Evolutionary conservation across 2,329 filamentous ascomycete genomes (phyloP).

Genomic region (Cercospora sojina): DNA sequence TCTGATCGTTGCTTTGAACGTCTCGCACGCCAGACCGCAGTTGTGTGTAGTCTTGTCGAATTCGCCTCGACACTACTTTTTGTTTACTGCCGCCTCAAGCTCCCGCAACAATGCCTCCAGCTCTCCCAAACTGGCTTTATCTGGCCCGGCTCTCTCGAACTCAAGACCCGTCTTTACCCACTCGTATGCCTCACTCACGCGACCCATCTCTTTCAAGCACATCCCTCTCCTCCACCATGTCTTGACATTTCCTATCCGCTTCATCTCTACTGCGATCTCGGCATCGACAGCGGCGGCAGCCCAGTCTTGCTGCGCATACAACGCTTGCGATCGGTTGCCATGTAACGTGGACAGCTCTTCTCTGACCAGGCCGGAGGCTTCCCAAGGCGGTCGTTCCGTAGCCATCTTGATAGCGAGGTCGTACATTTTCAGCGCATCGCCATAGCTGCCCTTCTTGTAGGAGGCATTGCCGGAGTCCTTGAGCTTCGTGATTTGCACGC

Average conservation of each 20-base stretch:
- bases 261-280: slow-evolving; percentile 82
- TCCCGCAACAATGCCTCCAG: slow-evolving; percentile 35
- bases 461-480: slow-evolving; percentile 81
- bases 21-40: not conserved
- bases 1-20: not conserved
- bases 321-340: slow-evolving; percentile 84
- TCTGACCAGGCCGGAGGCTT: slow-evolving; percentile 75
- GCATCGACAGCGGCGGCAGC: slow-evolving; percentile 84
- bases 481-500: slow-evolving; percentile 82
- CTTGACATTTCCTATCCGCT: slow-evolving; percentile 84
- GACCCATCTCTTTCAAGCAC: slow-evolving; percentile 87
- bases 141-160: slow-evolving; percentile 43
- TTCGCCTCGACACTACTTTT: not conserved
- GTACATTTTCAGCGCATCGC: slow-evolving; percentile 78
- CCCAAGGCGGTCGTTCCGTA: slow-evolving; percentile 76
- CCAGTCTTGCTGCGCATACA: slow-evolving; percentile 82
- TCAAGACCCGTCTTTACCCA: slow-evolving; percentile 78
- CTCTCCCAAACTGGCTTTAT: slow-evolving; percentile 35
- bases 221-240: slow-evolving; percentile 87
- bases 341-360: slow-evolving; percentile 81
- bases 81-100: slow-evolving; percentile 26
- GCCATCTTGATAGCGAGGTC: slow-evolving; percentile 89
- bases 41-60: not conserved
- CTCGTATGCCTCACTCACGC: slow-evolving; percentile 75
- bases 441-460: slow-evolving; percentile 73